These are phyloP conservation scores for Bacidia rubella DNA, from an alignment of 495 filamentous ascomycete species.

Conservation along the genomic window DNA sequence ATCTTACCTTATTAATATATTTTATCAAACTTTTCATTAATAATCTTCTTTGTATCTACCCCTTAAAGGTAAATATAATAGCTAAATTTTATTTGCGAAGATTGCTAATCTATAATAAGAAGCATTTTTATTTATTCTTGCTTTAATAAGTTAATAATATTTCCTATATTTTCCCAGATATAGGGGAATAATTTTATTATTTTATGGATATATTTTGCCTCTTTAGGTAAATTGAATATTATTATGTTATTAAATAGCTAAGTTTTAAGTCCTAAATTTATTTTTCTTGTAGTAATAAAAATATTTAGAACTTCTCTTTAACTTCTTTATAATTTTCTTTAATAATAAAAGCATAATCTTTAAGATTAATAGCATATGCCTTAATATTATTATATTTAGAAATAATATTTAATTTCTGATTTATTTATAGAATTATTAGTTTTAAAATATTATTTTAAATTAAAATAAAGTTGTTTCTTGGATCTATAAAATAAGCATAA, in stretches of 20 bases:
- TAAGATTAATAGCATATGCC: neutral
- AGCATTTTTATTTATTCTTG: neutral
- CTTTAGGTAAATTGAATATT: neutral
- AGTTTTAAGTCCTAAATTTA: neutral
- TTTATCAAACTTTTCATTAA: slow-evolving; percentile 11
- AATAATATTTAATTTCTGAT: neutral
- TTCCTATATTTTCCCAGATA: neutral
- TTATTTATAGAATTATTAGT: neutral
- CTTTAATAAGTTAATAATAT: neutral
- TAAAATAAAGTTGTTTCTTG: neutral
- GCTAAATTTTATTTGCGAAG: neutral
- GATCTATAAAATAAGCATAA: neutral
- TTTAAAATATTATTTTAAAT: neutral
- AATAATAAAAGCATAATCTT: neutral
- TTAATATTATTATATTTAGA: neutral
- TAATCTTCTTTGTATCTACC: slow-evolving; percentile 4
- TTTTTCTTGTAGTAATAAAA: slow-evolving; percentile 3
- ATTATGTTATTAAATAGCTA: neutral
- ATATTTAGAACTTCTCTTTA: neutral
- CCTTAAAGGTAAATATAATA: neutral
- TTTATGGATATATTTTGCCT: neutral
- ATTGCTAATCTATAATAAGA: neutral
- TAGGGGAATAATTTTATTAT: neutral
- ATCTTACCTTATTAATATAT: slow-evolving; percentile 9
- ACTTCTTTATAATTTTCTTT: neutral